Base-by-base conservation (phyloP, 2,329 filamentous ascomycete species). In the Nectriaceae sp. region DNA sequence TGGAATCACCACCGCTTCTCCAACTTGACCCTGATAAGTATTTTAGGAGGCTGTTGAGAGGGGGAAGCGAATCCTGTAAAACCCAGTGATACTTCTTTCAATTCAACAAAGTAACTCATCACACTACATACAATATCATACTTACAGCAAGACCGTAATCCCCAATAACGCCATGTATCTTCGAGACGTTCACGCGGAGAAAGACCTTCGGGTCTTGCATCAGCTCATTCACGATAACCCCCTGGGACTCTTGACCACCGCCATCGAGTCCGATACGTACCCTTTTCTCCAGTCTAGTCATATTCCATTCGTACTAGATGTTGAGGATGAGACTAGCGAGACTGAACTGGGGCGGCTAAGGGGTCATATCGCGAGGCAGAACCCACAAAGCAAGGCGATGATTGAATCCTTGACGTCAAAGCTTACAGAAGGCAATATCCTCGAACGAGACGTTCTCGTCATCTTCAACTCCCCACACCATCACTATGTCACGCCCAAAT, bases 401-500 rank as follows among this genome's bases (percentile, higher is more conserved):
- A 77, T 84, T 38, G 77, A 83, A 42, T 64, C 70, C 0, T 47
- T 60, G 4, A 52, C 50, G 5, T 52, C 50, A 39, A 46, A 59
- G 19, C 43, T 46, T 3, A 41, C 49, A 1, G 40, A 57, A 22
- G 50, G 53, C 53, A 60, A 62, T 33, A 46, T 66, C 22, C 65
- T 77, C 18, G 65, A 74, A 44, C 64, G 82, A 26, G 83, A 87
- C 47, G 82, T 88, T 2, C 64, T 84, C 22, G 70, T 88, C 3
- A 69, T 87, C 15, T 88, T 89, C 72, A 87, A 75, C 39, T 74
- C 73, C 0, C 70, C 76, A 0, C 63, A 72, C 1, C 77, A 87
- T 31, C 81, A 85, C 66, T 88, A 88, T 56, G 77, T 88, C 4
- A 87, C 85, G 0, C 83, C 85, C 1, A 84, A 85, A 50, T 88